Evolutionary conservation across 345 rosid species (phyloP).

Genomic region (Carallia pectinifolia): DNA sequence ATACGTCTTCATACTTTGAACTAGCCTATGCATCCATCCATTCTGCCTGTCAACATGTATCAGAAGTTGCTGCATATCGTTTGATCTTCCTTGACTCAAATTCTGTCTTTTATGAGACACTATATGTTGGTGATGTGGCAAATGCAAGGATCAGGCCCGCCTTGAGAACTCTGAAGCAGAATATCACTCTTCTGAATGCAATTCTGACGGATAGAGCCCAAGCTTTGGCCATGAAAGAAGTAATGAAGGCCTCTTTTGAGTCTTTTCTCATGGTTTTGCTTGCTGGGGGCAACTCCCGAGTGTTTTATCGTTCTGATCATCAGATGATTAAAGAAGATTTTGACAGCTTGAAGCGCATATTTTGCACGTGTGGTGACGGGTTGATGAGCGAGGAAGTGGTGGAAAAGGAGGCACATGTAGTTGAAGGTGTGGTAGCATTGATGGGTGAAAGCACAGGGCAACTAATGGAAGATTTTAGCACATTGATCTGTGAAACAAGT

Average conservation of each 20-base stretch:
- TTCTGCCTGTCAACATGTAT: slow-evolving; percentile 76
- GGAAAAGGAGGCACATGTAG: slow-evolving; percentile 66
- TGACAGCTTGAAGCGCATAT: slow-evolving; percentile 59
- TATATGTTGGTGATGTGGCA: slow-evolving; percentile 60
- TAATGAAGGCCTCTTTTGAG: slow-evolving; percentile 78
- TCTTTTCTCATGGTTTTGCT: slow-evolving; percentile 77
- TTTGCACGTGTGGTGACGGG: slow-evolving; percentile 79
- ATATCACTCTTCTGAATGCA: slow-evolving; percentile 62
- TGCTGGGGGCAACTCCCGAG: slow-evolving; percentile 68
- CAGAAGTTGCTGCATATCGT: slow-evolving; percentile 88
- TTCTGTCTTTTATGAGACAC: slow-evolving; percentile 63
- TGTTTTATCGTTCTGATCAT: slow-evolving; percentile 59
- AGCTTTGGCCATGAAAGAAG: slow-evolving; percentile 68
- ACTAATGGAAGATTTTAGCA: slow-evolving; percentile 75
- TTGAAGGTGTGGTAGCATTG: slow-evolving; percentile 68
- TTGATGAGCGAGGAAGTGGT: slow-evolving; percentile 61
- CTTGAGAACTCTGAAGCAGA: slow-evolving; percentile 65
- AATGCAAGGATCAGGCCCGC: slow-evolving; percentile 61
- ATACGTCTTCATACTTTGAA: slow-evolving; percentile 58
- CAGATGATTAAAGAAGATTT: slow-evolving; percentile 68
- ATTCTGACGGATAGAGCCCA: slow-evolving; percentile 74
- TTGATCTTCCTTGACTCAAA: slow-evolving; percentile 74
- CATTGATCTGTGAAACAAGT: slow-evolving; percentile 55
- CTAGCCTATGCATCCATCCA: slow-evolving; percentile 49
- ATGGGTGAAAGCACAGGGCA: slow-evolving; percentile 79